Base-by-base conservation (phyloP, 106 monocot genomes). In the Cymbidium sinense region DNA sequence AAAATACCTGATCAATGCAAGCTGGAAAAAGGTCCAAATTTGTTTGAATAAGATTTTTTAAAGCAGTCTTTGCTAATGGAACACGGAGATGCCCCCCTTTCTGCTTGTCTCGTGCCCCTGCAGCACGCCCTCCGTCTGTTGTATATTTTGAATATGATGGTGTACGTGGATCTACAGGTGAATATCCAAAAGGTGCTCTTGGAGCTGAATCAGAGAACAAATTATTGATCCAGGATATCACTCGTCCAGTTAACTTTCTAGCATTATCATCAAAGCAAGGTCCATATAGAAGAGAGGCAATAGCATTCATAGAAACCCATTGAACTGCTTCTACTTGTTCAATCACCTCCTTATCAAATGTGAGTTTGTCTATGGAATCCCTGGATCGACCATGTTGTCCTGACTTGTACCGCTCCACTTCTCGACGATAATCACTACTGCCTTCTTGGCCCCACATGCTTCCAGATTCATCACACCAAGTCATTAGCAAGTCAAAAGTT, bases 221-320 rank as follows among this genome's bases (percentile, higher is more conserved):
- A 75, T 86, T 83, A 74, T 99, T 94, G 74, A 99, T 99, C 99
- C 99, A 99, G 28, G 81, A 76, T 27, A 99, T 86, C 33, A 95
- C 90, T 7, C 92, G 75, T 10, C 99, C 99, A 77, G 78, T 80
- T 90, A 95, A 84, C 44, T 99, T 99, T 85, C 95, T 95, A 41
- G 99, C 88, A 81, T 93, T 95, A 65, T 99, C 99, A 87, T 99
- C 99, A 83, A 99, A 99, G 65, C 92, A 99, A 77, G 99, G 90
- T 0, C 99, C 99, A 80, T 95, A 93, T 70, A 99, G 71, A 28
- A 99, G 88, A 82, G 99, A 95, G 27, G 92, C 94, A 85, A 99
- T 88, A 69, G 99, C 95, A 89, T 95, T 95, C 92, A 99, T 89
- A 19, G 95, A 85, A 41, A 83, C 88, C 99, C 99, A 99, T 51